These are phyloP conservation scores for Naganishia albida DNA, from an alignment of 1,284 basidiomycete species.

Conservation along the genomic window DNA sequence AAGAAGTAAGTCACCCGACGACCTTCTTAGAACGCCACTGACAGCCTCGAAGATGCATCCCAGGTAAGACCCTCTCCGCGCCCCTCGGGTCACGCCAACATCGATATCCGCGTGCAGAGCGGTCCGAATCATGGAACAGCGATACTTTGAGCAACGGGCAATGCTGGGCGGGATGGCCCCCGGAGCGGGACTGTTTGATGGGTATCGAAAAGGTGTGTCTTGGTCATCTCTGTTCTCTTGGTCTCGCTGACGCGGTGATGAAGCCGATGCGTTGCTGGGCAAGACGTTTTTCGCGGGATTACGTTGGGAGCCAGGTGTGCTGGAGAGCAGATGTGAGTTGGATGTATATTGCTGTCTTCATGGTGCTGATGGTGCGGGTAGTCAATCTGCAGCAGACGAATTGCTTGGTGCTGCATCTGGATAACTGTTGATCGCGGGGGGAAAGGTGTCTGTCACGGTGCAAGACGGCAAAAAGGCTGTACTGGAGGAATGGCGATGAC, in stretches of 20 bases:
- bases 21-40: not conserved
- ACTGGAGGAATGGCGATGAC: not conserved
- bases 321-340: constrained; percentile 33
- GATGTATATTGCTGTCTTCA: not conserved
- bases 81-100: not conserved
- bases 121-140: constrained; percentile 34
- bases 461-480: not conserved
- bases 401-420: constrained; percentile 30
- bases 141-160: constrained; percentile 36
- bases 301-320: constrained; percentile 30
- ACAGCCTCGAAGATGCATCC: constrained; percentile 31
- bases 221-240: not conserved
- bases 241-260: not conserved
- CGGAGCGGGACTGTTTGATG: constrained; percentile 35
- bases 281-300: constrained; percentile 34
- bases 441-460: not conserved
- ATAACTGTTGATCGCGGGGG: constrained; percentile 24
- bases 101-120: too few species aligned
- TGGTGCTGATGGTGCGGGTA: constrained; percentile 7
- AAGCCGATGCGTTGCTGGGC: constrained; percentile 34
- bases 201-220: constrained; percentile 33
- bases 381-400: constrained; percentile 31
- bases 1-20: constrained; percentile 30
- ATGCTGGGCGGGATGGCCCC: constrained; percentile 35
- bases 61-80: constrained; percentile 2